phyloP scores from a whole-genome alignment of 2,329 filamentous ascomycete genomes.

The Colletotrichum spaethianum region DNA sequence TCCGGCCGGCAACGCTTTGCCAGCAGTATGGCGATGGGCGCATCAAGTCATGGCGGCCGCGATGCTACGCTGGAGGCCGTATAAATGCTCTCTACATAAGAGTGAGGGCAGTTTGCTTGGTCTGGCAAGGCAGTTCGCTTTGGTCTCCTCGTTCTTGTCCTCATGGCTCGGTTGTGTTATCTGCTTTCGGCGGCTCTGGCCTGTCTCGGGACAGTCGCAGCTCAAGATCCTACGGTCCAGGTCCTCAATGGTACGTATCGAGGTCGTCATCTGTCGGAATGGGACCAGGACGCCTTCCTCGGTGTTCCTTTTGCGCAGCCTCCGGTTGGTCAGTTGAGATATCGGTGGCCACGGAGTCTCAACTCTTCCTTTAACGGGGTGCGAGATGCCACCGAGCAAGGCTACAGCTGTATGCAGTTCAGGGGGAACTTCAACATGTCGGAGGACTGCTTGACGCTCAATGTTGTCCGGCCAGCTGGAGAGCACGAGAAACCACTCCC shows the following conservation, averaged over 20 bases:
- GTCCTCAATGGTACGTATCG: constrained; percentile 53
- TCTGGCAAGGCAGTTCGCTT: neutral
- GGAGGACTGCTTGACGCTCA: constrained; percentile 63
- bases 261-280: constrained; percentile 50
- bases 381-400: constrained; percentile 58
- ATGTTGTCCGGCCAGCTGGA: constrained; percentile 58
- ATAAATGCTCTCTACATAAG: constrained; percentile 16
- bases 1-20: neutral
- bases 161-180: constrained; percentile 21
- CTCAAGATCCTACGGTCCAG: constrained; percentile 35
- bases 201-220: constrained; percentile 17
- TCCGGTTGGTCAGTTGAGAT: constrained; percentile 53
- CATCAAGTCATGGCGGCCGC: neutral
- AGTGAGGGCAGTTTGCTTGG: neutral
- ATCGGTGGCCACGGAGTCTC: constrained; percentile 53
- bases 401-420: constrained; percentile 64
- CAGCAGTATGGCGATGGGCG: constrained; percentile 1
- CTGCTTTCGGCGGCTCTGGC: constrained; percentile 25
- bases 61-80: constrained; percentile 12
- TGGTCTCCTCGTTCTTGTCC: neutral
- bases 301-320: constrained; percentile 54
- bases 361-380: constrained; percentile 55
- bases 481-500: constrained; percentile 52
- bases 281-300: constrained; percentile 58
- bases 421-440: constrained; percentile 57